Evolutionary conservation across 305 asterid genomes (phyloP).

Genomic region (Vinca major): DNA sequence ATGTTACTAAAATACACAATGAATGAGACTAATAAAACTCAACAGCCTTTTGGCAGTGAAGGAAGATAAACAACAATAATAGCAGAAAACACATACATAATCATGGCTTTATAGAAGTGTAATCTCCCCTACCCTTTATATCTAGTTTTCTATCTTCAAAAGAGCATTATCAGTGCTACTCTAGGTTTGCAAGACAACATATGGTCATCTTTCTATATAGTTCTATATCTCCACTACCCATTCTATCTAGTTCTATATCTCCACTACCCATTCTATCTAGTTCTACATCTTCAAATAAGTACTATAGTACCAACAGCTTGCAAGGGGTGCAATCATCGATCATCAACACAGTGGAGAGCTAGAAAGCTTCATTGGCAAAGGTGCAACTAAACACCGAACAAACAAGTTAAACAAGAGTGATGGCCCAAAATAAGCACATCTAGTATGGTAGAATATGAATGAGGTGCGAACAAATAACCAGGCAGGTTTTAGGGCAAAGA

Average conservation of each 20-base stretch:
- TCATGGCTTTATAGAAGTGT: not conserved
- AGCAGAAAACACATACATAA: not conserved
- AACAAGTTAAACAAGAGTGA: no score
- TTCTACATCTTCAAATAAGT: not conserved
- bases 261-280: not conserved
- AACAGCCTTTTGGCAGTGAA: not conserved
- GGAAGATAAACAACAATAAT: not conserved
- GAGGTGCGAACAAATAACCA: not conserved
- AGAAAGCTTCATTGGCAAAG: no score
- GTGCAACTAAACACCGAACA: no score
- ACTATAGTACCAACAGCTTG: not conserved
- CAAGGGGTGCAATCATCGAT: not conserved
- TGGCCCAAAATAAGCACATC: not conserved
- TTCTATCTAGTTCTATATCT: not conserved
- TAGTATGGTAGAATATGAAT: no score
- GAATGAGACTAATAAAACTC: not conserved
- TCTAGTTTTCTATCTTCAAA: no score
- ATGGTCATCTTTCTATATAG: not conserved
- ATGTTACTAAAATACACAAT: not conserved
- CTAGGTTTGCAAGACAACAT: no score
- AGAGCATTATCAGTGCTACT: no score
- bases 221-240: not conserved
- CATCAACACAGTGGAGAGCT: not conserved
- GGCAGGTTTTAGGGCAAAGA: not conserved
- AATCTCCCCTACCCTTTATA: not conserved